Base-by-base conservation (phyloP, 2,329 filamentous ascomycete genomes). In the Esteya vermicola region DNA sequence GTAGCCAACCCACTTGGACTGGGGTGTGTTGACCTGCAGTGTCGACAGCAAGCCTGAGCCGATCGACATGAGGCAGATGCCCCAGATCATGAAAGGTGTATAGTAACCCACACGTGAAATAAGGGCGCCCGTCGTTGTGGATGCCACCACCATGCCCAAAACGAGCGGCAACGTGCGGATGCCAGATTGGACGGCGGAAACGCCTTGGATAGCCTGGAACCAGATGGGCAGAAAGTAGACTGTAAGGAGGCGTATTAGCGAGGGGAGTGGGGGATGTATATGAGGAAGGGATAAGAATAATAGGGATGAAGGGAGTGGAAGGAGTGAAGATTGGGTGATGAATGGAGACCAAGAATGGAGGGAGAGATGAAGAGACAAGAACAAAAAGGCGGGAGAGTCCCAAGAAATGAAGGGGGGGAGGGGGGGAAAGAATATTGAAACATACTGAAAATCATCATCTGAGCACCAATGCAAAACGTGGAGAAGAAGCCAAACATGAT, bases 31-130 rank as follows among this genome's bases (percentile, higher is more conserved):
- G 2, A 65, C 63, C 14, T 52, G 57, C 25, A 78, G 65, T 0
- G 72, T 78, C 40, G 64, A 74, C 48, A 79, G 58, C 12, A 79
- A 62, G 3, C 75, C 75, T 38, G 68, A 58, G 19, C 71, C 72
- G 9, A 71, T 46, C 7, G 68, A 57, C 60, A 65, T 65, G 46
- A 71, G 54, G 44, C 61, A 58, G 4, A 71, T 64, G 8, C 64
- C 64, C 14, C 63, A 32, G 14, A 76, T 57, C 68, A 76, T 74
- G 18, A 64, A 63, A 0, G 68, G 74, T 5, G 67, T 65, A 45
- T 78, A 78, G 52, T 78, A 78, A 27, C 75, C 75, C 22, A 73
- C 57, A 39, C 62, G 63, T 39, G 70, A 64, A 1, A 68, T 73
- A 31, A 62, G 45, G 0, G 54, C 54, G 22, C 72, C 71, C 3